Conservation (phyloP, 495 filamentous ascomycete genomes). For the Sphaerosporella brunnea region DNA sequence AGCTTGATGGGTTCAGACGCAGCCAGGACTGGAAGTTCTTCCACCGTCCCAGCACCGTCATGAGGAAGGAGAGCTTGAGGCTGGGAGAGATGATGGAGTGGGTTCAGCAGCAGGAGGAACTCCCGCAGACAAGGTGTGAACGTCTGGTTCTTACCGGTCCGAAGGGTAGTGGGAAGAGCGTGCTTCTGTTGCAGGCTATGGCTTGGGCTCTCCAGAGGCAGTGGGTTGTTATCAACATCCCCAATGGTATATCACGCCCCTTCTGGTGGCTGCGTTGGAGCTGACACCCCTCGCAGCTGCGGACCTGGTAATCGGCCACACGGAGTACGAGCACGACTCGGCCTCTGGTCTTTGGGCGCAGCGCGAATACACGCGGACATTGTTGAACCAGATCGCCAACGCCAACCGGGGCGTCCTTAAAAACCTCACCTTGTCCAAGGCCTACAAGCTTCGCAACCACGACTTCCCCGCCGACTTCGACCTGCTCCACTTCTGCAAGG, state of each 20-base stretch:
- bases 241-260: slow-evolving; percentile 49
- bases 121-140: neutral
- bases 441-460: slow-evolving; percentile 43
- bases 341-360: slow-evolving; percentile 51
- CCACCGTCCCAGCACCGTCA: slow-evolving; percentile 52
- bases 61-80: slow-evolving; percentile 57
- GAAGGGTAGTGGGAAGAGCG: slow-evolving; percentile 63
- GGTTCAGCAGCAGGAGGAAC: slow-evolving; percentile 11
- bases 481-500: slow-evolving; percentile 47
- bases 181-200: slow-evolving; percentile 69
- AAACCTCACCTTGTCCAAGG: slow-evolving; percentile 36
- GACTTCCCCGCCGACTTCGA: slow-evolving; percentile 40
- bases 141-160: slow-evolving; percentile 50
- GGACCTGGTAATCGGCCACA: slow-evolving; percentile 60
- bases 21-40: slow-evolving; percentile 81
- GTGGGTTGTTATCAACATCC: slow-evolving; percentile 78
- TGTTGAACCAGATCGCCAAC: slow-evolving; percentile 49
- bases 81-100: slow-evolving; percentile 40
- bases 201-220: slow-evolving; percentile 62
- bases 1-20: slow-evolving; percentile 74
- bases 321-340: slow-evolving; percentile 57
- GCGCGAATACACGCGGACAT: slow-evolving; percentile 50
- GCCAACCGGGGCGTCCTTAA: slow-evolving; percentile 52
- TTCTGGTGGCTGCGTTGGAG: neutral
- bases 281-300: slow-evolving; percentile 39